These are phyloP conservation scores for Cordyceps fumosorosea DNA, from an alignment of 2,329 filamentous ascomycete species.

Conservation along the genomic window DNA sequence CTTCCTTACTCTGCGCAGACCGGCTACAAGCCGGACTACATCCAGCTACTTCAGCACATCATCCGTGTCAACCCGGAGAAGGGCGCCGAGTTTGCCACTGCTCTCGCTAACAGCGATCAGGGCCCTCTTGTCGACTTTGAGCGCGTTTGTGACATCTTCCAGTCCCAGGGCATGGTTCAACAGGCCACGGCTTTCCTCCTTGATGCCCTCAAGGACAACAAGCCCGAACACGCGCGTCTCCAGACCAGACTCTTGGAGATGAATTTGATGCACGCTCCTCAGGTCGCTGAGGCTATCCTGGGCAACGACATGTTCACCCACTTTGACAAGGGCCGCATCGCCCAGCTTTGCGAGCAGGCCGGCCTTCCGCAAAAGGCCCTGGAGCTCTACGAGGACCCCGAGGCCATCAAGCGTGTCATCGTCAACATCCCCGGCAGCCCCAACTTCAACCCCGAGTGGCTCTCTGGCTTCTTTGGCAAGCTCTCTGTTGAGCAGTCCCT, in stretches of 20 bases:
- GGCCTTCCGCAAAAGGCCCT: constrained; percentile 80
- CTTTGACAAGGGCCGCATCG: constrained; percentile 87
- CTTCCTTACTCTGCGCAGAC: constrained; percentile 79
- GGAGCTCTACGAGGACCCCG: constrained; percentile 90
- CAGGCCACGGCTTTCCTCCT: constrained; percentile 97
- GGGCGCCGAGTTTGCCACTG: constrained; percentile 88
- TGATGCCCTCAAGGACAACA: constrained; percentile 91
- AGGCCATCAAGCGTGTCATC: constrained; percentile 82
- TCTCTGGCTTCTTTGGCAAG: constrained; percentile 87
- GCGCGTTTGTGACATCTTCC: constrained; percentile 94
- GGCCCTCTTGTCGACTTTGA: constrained; percentile 87
- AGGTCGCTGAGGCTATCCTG: constrained; percentile 95
- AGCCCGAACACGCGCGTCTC: constrained; percentile 83
- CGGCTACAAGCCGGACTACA: constrained; percentile 93
- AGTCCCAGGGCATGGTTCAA: constrained; percentile 95
- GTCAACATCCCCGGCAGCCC: constrained; percentile 75
- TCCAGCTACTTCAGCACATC: constrained; percentile 85
- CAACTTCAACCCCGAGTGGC: constrained; percentile 82
- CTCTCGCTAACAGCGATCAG: constrained; percentile 80
- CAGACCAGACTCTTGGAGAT: constrained; percentile 96
- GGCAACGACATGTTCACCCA: constrained; percentile 98
- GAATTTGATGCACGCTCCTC: constrained; percentile 93
- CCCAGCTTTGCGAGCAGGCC: constrained; percentile 86
- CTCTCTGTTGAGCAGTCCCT: constrained; percentile 92
- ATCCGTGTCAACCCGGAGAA: constrained; percentile 88